phyloP scores from a whole-genome alignment of 768 basidiomycete genomes.

The Rossbeevera mucosa region DNA sequence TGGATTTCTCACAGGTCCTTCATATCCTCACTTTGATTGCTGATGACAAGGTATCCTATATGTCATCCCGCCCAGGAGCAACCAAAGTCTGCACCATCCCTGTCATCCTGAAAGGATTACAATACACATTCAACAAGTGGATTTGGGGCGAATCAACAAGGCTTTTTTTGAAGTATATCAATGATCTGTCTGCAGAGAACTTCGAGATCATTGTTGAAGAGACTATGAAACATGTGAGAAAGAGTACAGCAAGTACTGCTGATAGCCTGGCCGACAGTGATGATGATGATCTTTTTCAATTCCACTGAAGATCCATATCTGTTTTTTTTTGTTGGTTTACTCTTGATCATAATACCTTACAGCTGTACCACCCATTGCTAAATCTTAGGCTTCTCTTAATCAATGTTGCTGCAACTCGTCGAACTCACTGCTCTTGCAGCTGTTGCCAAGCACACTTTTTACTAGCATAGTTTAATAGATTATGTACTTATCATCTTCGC shows the following conservation, averaged over 20 bases:
- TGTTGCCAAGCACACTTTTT: background rate
- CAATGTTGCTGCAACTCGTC: too few relatives aligned
- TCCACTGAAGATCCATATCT: background rate
- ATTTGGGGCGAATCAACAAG: background rate
- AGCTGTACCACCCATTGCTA: too few relatives aligned
- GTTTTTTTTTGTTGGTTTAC: too few relatives aligned
- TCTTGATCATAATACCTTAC: background rate
- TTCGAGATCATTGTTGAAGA: background rate
- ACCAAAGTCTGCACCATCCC: background rate
- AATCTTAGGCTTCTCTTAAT: background rate
- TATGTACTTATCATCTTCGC: background rate
- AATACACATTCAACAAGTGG: background rate
- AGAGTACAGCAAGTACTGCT: background rate
- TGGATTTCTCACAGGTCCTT: background rate
- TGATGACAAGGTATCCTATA: background rate
- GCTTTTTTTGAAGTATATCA: background rate
- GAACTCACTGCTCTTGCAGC: background rate
- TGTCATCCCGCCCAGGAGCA: background rate
- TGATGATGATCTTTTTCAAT: background rate
- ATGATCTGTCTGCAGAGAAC: background rate
- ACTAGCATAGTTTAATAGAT: background rate
- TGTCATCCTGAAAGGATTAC: background rate
- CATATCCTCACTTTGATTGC: background rate
- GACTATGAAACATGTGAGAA: background rate
- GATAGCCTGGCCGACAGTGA: background rate